Conservation (phyloP, 805 yeast species). For the Zygoascus bituminiphila region DNA sequence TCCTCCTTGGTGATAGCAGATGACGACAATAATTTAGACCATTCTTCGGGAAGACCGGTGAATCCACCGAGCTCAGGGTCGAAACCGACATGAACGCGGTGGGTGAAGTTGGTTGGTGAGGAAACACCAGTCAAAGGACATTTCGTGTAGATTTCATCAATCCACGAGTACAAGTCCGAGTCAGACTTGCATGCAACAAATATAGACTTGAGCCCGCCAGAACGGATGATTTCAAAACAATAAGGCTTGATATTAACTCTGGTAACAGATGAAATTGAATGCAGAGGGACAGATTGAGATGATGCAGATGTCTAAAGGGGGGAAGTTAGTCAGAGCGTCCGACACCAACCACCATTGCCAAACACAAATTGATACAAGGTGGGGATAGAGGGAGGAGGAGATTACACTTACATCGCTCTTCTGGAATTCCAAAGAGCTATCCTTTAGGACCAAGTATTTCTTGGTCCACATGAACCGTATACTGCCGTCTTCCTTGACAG, state of each 20-base stretch:
- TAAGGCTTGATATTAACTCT: slow-evolving; percentile 66
- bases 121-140: slow-evolving; percentile 52
- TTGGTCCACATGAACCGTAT: slow-evolving; percentile 89
- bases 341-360: not conserved
- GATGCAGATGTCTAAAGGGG: slow-evolving; percentile 11
- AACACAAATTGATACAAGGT: not conserved
- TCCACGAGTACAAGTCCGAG: slow-evolving; percentile 79
- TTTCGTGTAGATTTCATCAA: slow-evolving; percentile 61
- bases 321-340: not conserved
- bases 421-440: slow-evolving; percentile 65
- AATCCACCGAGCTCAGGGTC: slow-evolving; percentile 78
- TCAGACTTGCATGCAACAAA: slow-evolving; percentile 70
- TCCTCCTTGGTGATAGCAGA: slow-evolving; percentile 85
- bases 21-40: slow-evolving; percentile 77
- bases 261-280: slow-evolving; percentile 53
- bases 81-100: slow-evolving; percentile 89
- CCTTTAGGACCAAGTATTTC: slow-evolving; percentile 69
- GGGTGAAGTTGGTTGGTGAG: slow-evolving; percentile 89
- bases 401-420: slow-evolving; percentile 42
- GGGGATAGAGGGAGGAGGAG: not conserved
- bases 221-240: slow-evolving; percentile 63
- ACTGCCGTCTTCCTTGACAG: slow-evolving; percentile 80
- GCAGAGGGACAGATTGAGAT: slow-evolving; percentile 40
- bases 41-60: slow-evolving; percentile 86
- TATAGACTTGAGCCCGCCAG: slow-evolving; percentile 46